phyloP scores from a whole-genome alignment of 177 flowering plant genomes.

The Telopea speciosissima region DNA sequence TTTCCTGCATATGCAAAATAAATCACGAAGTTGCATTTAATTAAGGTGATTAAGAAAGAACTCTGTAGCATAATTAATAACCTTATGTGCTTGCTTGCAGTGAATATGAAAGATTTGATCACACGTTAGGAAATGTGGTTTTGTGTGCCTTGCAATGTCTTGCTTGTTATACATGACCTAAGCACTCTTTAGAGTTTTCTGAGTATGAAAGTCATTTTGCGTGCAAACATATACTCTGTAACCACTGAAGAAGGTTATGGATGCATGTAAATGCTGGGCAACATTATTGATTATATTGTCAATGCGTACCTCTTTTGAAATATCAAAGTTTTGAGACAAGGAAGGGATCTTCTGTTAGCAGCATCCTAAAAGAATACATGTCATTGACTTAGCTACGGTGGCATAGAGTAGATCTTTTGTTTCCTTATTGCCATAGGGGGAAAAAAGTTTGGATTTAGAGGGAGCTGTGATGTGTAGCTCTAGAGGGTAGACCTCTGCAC shows the following conservation, averaged over 20 bases:
- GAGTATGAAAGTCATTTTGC: too few relatives aligned
- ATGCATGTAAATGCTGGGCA: too few relatives aligned
- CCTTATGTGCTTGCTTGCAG: background rate
- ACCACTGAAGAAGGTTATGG: background rate
- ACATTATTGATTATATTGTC: background rate
- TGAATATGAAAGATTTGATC: background rate
- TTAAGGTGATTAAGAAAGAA: background rate
- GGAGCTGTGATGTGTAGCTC: background rate
- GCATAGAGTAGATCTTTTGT: background rate
- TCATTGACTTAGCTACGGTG: background rate
- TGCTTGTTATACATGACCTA: background rate
- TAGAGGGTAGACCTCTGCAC: too few relatives aligned
- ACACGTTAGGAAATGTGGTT: too few relatives aligned
- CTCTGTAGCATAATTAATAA: background rate
- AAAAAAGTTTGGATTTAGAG: too few relatives aligned
- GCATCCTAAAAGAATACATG: background rate
- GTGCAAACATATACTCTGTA: too few relatives aligned
- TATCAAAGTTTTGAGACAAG: background rate
- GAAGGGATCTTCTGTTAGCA: background rate
- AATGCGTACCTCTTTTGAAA: background rate
- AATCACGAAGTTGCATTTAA: background rate
- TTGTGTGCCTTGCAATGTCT: background rate
- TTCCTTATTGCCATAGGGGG: background rate
- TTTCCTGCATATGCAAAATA: background rate
- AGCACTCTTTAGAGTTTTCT: too few relatives aligned